Evolutionary conservation across 805 yeast species (phyloP), one percentile per base, ranked within the genome.

Genomic region (Saccharomycopsis amapae): DNA sequence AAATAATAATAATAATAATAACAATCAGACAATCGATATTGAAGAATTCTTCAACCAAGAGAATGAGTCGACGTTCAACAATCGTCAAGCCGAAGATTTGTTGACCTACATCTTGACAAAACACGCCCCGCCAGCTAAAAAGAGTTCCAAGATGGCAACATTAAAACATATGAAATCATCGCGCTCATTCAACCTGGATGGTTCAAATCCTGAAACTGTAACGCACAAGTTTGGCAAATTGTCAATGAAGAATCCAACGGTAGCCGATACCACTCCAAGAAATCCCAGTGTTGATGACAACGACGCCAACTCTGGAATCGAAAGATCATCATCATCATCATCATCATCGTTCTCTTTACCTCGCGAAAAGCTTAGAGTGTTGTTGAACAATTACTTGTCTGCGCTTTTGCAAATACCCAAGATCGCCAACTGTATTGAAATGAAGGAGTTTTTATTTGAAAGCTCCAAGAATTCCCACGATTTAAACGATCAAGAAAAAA

Each of bases 361-460:
- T 2, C 72, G 94, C 24, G 97, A 90, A 60, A 80, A 78, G 53
- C 73, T 86, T 54, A 68, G 97, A 36, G 69, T 87, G 7, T 76
- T 94, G 0, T 67, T 90, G 38, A 69, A 97, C 39, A 85, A 87
- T 0, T 90, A 85, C 56, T 57, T 90, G 40, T 66, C 72, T 24
- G 60, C 70, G 1, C 61, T 89, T 15, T 56, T 75, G 7, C 65
- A 71, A 28, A 73, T 76, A 37, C 69, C 79, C 17, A 74, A 75
- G 49, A 54, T 85, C n/a, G 96, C 96, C 3, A 87, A 89, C 58
- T 96, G 96, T 3, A 63, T 87, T 40, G 82, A 68, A 3, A 67
- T 88, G 38, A 58, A 66, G 23, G 69, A 69, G 20, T 89, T 89
- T 56, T 52, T 85, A 2, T 61, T 66, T 39, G 60, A 63, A 19